These are phyloP conservation scores for Penicillium salamii DNA, from an alignment of 495 filamentous ascomycete species.

Conservation along the genomic window DNA sequence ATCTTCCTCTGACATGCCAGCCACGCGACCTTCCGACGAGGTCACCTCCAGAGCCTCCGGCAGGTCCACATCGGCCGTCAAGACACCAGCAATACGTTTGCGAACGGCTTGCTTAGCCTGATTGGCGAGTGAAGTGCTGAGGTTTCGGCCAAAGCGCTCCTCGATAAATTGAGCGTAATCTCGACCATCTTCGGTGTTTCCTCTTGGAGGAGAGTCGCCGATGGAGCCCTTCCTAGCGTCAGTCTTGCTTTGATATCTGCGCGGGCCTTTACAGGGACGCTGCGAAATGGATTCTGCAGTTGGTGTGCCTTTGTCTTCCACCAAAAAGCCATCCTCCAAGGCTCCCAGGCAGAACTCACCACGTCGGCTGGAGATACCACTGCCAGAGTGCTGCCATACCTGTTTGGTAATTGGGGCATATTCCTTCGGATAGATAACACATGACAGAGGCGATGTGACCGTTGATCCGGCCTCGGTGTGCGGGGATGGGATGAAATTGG, in stretches of 20 bases:
- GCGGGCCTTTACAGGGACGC: slow-evolving; percentile 61
- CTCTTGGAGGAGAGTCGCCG: slow-evolving; percentile 7
- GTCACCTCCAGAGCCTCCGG: slow-evolving; percentile 54
- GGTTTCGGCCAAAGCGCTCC: slow-evolving; percentile 90
- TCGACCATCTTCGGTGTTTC: slow-evolving; percentile 44
- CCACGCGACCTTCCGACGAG: slow-evolving; percentile 50
- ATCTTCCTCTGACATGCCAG: slow-evolving; percentile 79
- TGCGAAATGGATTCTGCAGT: slow-evolving; percentile 30
- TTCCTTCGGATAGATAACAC: slow-evolving; percentile 67
- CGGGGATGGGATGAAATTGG: slow-evolving; percentile 61
- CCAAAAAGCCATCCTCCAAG: slow-evolving; percentile 67
- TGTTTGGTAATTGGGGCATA: slow-evolving; percentile 70
- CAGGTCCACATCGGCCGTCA: slow-evolving; percentile 71
- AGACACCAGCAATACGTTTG: slow-evolving; percentile 81
- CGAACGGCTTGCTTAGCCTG: slow-evolving; percentile 85
- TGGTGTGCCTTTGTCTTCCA: slow-evolving; percentile 42
- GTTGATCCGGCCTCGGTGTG: slow-evolving; percentile 30
- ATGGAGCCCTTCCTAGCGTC: slow-evolving; percentile 10
- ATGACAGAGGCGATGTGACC: slow-evolving; percentile 58
- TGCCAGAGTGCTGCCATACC: slow-evolving; percentile 97
- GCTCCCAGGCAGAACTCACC: slow-evolving; percentile 82
- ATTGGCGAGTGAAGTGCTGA: slow-evolving; percentile 70
- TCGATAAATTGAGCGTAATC: slow-evolving; percentile 84
- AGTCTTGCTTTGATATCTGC: slow-evolving; percentile 63
- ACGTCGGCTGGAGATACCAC: slow-evolving; percentile 86